A percentile compares a stretch with the other conserved stretches of the same genome.
These are phyloP conservation scores for Chrysanthemum seticuspe DNA, from an alignment of 129 eudicot species.

Conservation along the genomic window DNA sequence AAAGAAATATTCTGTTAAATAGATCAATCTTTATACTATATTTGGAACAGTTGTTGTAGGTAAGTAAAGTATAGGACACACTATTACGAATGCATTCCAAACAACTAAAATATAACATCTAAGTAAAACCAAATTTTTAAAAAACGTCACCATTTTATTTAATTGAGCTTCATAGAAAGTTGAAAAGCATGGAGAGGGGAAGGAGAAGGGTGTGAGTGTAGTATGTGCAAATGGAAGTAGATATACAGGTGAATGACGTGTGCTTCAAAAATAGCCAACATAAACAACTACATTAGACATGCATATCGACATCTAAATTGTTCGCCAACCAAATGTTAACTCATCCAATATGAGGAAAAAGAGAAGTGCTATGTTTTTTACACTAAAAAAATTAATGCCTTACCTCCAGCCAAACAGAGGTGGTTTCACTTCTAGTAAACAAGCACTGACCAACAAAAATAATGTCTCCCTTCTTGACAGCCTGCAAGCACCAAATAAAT, in stretches of 20 bases:
- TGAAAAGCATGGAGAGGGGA: no score
- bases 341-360: not conserved
- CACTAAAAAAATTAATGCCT: not conserved
- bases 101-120: no score
- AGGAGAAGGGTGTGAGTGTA: no score
- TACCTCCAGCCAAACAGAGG: conserved; percentile 84
- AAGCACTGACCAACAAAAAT: conserved; percentile 87
- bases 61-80: no score
- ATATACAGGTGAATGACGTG: not conserved
- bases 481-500: conserved; percentile 47
- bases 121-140: no score
- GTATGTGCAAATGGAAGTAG: no score
- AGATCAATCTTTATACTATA: no score
- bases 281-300: not conserved
- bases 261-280: not conserved
- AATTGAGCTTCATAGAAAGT: no score
- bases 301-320: not conserved
- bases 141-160: no score
- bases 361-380: not conserved
- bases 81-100: no score
- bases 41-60: no score
- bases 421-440: conserved; percentile 97
- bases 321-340: not conserved
- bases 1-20: no score
- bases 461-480: conserved; percentile 91